These are phyloP conservation scores for Crithidia bombi DNA, from an alignment of 208 protist species.

Conservation along the genomic window DNA sequence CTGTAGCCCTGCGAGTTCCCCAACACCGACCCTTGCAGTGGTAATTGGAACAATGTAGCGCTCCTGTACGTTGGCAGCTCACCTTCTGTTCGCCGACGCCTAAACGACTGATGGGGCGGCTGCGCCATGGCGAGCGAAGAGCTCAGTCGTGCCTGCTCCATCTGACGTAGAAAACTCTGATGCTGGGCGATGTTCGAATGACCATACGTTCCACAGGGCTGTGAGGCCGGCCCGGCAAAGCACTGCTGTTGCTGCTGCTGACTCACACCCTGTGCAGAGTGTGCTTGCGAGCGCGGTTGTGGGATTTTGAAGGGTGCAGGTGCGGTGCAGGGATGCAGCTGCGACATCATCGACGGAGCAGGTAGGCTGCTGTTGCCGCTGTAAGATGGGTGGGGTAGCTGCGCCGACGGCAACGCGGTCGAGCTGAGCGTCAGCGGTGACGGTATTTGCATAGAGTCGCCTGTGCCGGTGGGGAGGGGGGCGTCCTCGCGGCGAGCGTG, in stretches of 20 bases:
- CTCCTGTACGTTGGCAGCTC: constrained; percentile 1
- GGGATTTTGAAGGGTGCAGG: constrained; percentile 5
- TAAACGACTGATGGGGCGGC: not conserved
- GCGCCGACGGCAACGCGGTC: not conserved
- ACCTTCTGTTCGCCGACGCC: constrained; percentile 20
- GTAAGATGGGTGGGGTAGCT: not conserved
- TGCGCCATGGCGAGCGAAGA: constrained; percentile 20
- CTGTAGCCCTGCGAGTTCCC: constrained; percentile 23
- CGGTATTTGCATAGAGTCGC: not conserved
- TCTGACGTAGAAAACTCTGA: constrained; percentile 29
- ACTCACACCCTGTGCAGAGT: not conserved
- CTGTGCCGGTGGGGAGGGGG: not conserved
- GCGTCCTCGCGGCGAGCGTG: not conserved
- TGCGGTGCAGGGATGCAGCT: not conserved
- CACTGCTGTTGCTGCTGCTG: not conserved
- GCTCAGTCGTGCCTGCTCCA: constrained; percentile 30
- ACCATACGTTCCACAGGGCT: constrained; percentile 12
- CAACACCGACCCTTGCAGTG: constrained; percentile 13
- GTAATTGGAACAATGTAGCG: not conserved
- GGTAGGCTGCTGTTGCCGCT: not conserved
- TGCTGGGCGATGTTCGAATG: constrained; percentile 20
- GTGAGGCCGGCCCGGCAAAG: not conserved
- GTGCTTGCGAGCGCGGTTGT: constrained; percentile 5
- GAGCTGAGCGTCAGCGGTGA: not conserved
- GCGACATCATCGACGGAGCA: not conserved